Evolutionary conservation across 805 yeast genomes (phyloP), one percentile per base, ranked within the genome.

Genomic region (Blastobotrys americana): DNA sequence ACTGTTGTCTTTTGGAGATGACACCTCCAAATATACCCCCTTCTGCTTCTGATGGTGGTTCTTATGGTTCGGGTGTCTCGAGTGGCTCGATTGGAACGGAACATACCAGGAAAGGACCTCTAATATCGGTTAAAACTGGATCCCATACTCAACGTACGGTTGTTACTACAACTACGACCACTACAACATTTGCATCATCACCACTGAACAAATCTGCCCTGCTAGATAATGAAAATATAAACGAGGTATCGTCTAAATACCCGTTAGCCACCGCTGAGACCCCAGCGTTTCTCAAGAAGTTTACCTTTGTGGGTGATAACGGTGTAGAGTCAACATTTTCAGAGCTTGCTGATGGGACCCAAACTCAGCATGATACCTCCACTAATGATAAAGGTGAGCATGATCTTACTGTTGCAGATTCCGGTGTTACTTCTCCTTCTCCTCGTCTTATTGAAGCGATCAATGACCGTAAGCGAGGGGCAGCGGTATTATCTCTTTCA

Each of bases 211-310:
- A 49, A 49, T 15, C 41, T 22, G 39, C 39, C 15, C 49, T 43
- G 37, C 21, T n/a, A 19, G 16, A 39, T 5, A 4, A 33, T 39
- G n/a, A 16, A 19, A 39, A 21, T 8, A 16, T 9, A 15, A 23
- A 4, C 17, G 16, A 4, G 20, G 21, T 9, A 17, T 16, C 37
- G 15, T 13, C 34, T 18, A 15, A 25, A 33, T 61, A 49, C 42
- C 69, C 69, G 10, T 56, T 65, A 40, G 61, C 60, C 6, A 41
- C 46, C 17, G 56, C 58, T 16, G 55, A 60, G 16, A 65, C 67
- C 8, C 69, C 69, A 15, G 51, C 47, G 40, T 48, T 49, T 28
- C 55, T 65, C 13, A 54, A 49, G n/a, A 54, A 54, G 16, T 65
- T 64, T 48, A 42, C 46, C n/a, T 65, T 61, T 45, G 18, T 16